phyloP scores from a whole-genome alignment of 257 asterid species.

The Przewalskia tangutica region DNA sequence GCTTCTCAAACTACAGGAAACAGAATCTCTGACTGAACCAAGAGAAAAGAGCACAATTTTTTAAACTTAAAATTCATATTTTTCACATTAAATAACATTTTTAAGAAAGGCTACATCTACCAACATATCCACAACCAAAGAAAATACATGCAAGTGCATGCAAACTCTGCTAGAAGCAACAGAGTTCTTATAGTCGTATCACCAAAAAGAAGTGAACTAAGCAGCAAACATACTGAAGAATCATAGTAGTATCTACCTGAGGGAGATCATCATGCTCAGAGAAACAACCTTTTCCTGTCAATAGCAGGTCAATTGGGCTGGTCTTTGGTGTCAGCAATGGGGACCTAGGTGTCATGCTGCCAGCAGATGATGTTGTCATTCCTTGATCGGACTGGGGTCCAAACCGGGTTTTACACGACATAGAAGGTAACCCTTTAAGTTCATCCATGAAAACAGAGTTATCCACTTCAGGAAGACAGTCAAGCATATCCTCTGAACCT shows the following conservation, averaged over 20 bases:
- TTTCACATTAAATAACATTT: neutral
- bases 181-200: neutral
- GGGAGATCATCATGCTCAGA: slow-evolving; percentile 92
- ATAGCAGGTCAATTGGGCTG: slow-evolving; percentile 75
- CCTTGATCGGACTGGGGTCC: slow-evolving; percentile 98
- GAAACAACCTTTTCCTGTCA: slow-evolving; percentile 82
- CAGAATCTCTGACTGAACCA: neutral
- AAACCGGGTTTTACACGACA: slow-evolving; percentile 87
- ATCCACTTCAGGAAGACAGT: slow-evolving; percentile 76
- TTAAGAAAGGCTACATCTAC: neutral
- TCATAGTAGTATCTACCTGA: slow-evolving; percentile 54
- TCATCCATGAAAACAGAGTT: slow-evolving; percentile 67
- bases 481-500: slow-evolving; percentile 98
- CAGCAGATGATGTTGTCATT: slow-evolving; percentile 96
- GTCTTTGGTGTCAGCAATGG: slow-evolving; percentile 84
- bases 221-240: neutral
- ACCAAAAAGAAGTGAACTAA: neutral
- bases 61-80: neutral
- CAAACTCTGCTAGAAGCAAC: neutral
- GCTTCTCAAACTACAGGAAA: neutral
- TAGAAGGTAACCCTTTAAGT: slow-evolving; percentile 68
- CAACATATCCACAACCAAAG: neutral
- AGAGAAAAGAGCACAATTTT: neutral
- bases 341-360: slow-evolving; percentile 96
- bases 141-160: neutral